Base-by-base conservation (phyloP, 495 filamentous ascomycete species). In the Cercophora newfieldiana region DNA sequence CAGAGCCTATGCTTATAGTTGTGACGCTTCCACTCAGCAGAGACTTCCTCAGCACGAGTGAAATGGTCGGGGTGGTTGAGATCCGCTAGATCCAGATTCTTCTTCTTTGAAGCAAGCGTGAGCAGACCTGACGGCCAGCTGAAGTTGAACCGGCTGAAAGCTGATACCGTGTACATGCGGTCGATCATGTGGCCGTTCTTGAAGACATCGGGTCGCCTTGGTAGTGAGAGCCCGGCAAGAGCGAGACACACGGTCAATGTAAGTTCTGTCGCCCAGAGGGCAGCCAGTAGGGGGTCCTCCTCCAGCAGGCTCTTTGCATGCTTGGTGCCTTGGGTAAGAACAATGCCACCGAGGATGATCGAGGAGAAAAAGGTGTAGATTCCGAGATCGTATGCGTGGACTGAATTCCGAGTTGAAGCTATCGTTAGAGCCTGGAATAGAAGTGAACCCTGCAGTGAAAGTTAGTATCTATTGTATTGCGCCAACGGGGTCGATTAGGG, bases 191-290 rank as follows among this genome's bases (percentile, higher is more conserved):
- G 74, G 29, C 85, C 89, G 22, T 82, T 69, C 58, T 79, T 81
- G 49, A 78, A 87, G 37, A 95, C 86, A 56, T 88, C 81, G 8
- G 91, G 91, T 19, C 91, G 82, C 44, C 91, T 84, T 8, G 90
- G 91, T 14, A 93, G 71, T 12, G 72, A 75, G 54, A 85, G 63
- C 70, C 77, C 72, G 24, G 79, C 71, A 64, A 81, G 26, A 22
- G 77, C 71, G 16, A 82, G 69, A 7, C 69, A 71, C 10, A 82
- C 49, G 18, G 73, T 66, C 28, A 73, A 66, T 14, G 65, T 68
- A 24, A 83, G 63, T 64, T 85, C 81, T 1, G 68, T 65, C 7
- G 78, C 59, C 19, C 79, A 77, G 2, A 85, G 68, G 44, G 70
- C 67, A 55, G 81, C 76, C 16, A 69, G 28, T 8, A 61, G 25